Evolutionary conservation across 768 basidiomycete species (phyloP).

Genomic region (Daedaleopsis nitida): DNA sequence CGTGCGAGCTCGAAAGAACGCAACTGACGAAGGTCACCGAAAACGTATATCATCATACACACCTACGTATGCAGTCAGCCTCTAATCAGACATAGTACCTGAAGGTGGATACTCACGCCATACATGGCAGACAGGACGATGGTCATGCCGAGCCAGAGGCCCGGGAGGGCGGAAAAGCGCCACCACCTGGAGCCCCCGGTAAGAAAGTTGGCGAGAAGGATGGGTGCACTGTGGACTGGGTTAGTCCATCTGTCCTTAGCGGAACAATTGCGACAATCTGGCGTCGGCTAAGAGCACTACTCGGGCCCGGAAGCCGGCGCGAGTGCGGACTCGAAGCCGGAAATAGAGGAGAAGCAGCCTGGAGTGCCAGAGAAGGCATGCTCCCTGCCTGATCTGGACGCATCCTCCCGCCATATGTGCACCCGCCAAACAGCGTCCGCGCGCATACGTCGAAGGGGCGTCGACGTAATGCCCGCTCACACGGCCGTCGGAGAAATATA

Average conservation of each 20-base stretch:
- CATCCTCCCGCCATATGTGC: not conserved
- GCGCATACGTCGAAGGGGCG: slow-evolving; percentile 1
- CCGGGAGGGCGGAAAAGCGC: slow-evolving; percentile 62
- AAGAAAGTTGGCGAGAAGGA: slow-evolving; percentile 45
- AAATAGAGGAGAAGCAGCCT: not conserved
- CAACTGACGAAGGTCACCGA: slow-evolving; percentile 78
- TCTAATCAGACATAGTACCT: not conserved
- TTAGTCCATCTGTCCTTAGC: not conserved
- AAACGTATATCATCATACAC: slow-evolving; percentile 77
- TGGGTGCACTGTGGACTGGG: slow-evolving; percentile 24
- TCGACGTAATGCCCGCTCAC: slow-evolving; percentile 7
- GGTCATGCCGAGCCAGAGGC: slow-evolving; percentile 69
- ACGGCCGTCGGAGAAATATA: not conserved
- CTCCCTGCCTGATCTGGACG: slow-evolving; percentile 1
- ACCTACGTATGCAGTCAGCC: slow-evolving; percentile 29
- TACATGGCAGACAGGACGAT: slow-evolving; percentile 63
- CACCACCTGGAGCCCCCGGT: slow-evolving; percentile 53
- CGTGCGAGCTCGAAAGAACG: slow-evolving; percentile 77
- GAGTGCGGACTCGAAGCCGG: not conserved
- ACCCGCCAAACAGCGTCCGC: slow-evolving; percentile 7
- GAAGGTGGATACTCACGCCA: slow-evolving; percentile 46
- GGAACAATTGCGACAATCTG: not conserved
- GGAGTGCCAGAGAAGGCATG: slow-evolving; percentile 1
- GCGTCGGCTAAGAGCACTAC: not conserved
- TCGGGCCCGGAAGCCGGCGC: not conserved